Conservation (phyloP, 352 stramenopile species). For the Globisporangium yorkense region DNA sequence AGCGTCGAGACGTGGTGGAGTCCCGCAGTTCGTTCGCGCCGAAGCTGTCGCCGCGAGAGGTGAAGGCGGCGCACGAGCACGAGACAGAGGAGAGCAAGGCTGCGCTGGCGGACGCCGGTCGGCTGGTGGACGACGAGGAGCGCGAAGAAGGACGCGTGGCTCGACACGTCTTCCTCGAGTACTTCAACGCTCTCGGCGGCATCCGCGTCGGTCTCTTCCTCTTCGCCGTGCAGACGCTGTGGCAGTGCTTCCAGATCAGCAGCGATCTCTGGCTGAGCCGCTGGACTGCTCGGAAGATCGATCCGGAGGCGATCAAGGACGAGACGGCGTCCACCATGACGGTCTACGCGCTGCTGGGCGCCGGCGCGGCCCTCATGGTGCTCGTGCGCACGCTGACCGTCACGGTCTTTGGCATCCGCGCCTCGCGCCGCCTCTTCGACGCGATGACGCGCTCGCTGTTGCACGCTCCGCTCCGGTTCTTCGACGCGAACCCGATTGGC, state of each 20-base stretch:
- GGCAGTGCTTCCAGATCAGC: conserved; percentile 15
- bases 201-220: conserved; percentile 12
- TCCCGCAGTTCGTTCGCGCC: no score
- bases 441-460: conserved; percentile 70
- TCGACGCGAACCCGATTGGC: conserved; percentile 83
- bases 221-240: conserved; percentile 4
- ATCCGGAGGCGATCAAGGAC: neutral
- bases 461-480: conserved; percentile 80
- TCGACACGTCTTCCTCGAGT: conserved; percentile 31
- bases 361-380: conserved; percentile 18
- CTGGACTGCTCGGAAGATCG: conserved; percentile 10
- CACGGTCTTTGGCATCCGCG: conserved; percentile 17
- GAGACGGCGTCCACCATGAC: conserved; percentile 14
- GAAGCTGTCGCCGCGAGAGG: no score
- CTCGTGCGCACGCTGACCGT: conserved; percentile 20
- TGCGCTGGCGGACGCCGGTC: no score
- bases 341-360: conserved; percentile 19
- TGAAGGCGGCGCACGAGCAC: no score
- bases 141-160: no score
- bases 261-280: conserved; percentile 22
- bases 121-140: no score
- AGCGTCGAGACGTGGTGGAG: no score
- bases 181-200: conserved; percentile 35
- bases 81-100: no score
- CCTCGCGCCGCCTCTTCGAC: conserved; percentile 59